phyloP scores from a whole-genome alignment of 2,329 filamentous ascomycete species.

The Penicillium polonicum region DNA sequence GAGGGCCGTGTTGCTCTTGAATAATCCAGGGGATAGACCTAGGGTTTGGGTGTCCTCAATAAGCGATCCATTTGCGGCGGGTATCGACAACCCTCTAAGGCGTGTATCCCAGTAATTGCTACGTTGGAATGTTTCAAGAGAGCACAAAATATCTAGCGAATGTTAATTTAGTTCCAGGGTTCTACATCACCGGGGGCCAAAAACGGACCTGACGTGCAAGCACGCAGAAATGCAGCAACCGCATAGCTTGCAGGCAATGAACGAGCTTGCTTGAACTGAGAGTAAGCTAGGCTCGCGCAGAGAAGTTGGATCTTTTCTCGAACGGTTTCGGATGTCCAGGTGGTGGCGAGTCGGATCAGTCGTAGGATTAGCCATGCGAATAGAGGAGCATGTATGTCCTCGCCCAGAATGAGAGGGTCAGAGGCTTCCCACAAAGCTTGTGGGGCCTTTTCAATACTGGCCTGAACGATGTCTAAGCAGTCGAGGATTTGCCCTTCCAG shows the following conservation, averaged over 20 bases:
- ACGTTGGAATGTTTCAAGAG: conserved; percentile 38
- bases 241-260: conserved; percentile 31
- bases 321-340: conserved; percentile 42
- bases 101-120: conserved; percentile 9
- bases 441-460: conserved; percentile 73
- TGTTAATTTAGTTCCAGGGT: conserved; percentile 17
- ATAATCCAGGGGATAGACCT: conserved; percentile 30
- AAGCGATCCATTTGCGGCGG: conserved; percentile 27
- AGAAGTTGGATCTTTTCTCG: conserved; percentile 40
- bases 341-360: conserved; percentile 49
- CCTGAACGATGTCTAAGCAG: conserved; percentile 73
- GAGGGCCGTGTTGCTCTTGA: conserved; percentile 27
- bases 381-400: conserved; percentile 48
- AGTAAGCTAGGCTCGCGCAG: conserved; percentile 34
- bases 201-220: conserved; percentile 40
- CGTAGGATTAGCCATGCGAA: conserved; percentile 56
- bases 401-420: conserved; percentile 58
- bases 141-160: conserved; percentile 46
- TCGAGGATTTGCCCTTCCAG: conserved; percentile 51
- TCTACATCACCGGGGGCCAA: background rate
- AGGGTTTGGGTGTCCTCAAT: conserved; percentile 33
- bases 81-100: conserved; percentile 25
- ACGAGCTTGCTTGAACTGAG: conserved; percentile 36
- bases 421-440: conserved; percentile 64
- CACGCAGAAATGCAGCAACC: conserved; percentile 34